These are phyloP conservation scores for Colletotrichum lini DNA, from an alignment of 2,329 filamentous ascomycete genomes.

Conservation along the genomic window DNA sequence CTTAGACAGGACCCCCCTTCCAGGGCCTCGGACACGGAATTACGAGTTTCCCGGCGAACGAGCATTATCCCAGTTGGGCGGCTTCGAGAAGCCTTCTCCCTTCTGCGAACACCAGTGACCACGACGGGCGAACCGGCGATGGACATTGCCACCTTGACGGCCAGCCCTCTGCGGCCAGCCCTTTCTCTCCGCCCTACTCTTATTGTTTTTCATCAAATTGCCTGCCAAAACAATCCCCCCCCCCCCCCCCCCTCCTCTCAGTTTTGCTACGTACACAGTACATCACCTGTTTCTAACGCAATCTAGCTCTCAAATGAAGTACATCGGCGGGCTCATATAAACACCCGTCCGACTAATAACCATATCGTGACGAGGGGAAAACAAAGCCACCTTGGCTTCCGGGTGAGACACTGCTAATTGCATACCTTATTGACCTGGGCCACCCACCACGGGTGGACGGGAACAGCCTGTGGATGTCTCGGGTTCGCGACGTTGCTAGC, in stretches of 20 bases:
- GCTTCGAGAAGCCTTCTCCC: not conserved
- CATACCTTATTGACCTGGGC: not conserved
- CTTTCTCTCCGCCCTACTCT: constrained; percentile 30
- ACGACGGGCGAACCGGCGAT: not conserved
- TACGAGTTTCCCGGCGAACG: constrained; percentile 31
- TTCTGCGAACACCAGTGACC: not conserved
- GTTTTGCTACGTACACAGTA: too few species aligned
- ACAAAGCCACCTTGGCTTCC: not conserved
- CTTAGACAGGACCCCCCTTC: not conserved
- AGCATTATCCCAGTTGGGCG: constrained; percentile 23
- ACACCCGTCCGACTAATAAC: constrained; percentile 15
- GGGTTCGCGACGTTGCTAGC: not conserved
- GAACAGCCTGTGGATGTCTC: not conserved
- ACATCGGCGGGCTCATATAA: constrained; percentile 13
- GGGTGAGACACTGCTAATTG: constrained; percentile 14
- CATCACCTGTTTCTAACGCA: constrained; percentile 17
- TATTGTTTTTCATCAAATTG: constrained; percentile 21
- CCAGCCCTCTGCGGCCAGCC: constrained; percentile 3
- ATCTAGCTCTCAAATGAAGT: constrained; percentile 26
- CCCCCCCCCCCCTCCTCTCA: not conserved
- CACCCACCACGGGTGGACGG: not conserved
- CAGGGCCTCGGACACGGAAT: constrained; percentile 33
- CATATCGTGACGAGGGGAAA: constrained; percentile 13
- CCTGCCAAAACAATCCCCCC: not conserved
- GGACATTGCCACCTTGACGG: constrained; percentile 20